phyloP scores from a whole-genome alignment of 495 filamentous ascomycete genomes.

The Staphylotrichum longicolle region DNA sequence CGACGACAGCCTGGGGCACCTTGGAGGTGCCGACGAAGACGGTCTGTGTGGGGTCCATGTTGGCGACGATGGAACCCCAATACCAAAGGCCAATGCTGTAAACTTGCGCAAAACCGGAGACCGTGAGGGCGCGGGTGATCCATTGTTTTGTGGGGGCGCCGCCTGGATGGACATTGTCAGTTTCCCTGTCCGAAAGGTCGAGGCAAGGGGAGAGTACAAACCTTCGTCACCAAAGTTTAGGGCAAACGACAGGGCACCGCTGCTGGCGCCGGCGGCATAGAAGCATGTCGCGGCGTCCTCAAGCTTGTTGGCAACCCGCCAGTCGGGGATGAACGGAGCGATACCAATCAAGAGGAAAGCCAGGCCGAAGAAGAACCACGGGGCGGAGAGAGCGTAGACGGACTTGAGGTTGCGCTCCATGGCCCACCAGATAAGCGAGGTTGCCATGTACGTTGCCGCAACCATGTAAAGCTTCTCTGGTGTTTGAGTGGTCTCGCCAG shows the following conservation, averaged over 20 bases:
- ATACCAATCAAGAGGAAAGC: constrained; percentile 65
- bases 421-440: constrained; percentile 62
- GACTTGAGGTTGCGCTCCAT: constrained; percentile 57
- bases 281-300: constrained; percentile 59
- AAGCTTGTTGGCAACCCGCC: constrained; percentile 46
- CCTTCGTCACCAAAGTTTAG: constrained; percentile 66
- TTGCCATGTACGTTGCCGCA: constrained; percentile 59
- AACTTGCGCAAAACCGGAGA: constrained; percentile 63
- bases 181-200: not conserved
- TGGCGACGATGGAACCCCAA: constrained; percentile 54
- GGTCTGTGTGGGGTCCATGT: constrained; percentile 28
- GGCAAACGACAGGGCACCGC: constrained; percentile 61
- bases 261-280: constrained; percentile 59
- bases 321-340: constrained; percentile 51
- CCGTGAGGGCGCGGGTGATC: constrained; percentile 62
- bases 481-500: constrained; percentile 57
- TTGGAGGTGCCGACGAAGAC: constrained; percentile 28
- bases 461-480: constrained; percentile 63
- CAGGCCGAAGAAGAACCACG: constrained; percentile 59
- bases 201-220: constrained; percentile 3
- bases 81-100: constrained; percentile 65
- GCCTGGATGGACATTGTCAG: constrained; percentile 22
- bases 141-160: constrained; percentile 60
- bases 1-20: constrained; percentile 43
- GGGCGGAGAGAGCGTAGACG: constrained; percentile 56